Evolutionary conservation across 1,284 basidiomycete genomes (phyloP).

Genomic region (Ganoderma sinense): DNA sequence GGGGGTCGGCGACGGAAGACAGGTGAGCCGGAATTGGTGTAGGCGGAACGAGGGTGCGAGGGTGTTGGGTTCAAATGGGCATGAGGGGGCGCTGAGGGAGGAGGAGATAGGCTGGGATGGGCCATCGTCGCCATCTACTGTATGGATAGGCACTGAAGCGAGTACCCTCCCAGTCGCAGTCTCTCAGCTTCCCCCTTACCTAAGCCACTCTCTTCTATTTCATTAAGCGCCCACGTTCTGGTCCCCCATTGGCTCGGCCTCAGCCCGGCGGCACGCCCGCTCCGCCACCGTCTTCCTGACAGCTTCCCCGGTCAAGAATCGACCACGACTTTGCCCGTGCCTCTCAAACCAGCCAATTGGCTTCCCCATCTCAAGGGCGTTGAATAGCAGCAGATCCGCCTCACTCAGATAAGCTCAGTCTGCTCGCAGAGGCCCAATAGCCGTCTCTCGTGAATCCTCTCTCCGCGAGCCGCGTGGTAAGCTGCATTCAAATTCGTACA

Average conservation of each 20-base stretch:
- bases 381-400: not conserved
- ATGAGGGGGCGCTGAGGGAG: conserved; percentile 21
- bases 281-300: not conserved
- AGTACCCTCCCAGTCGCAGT: conserved; percentile 39
- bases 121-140: conserved; percentile 34
- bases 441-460: not conserved
- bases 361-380: not conserved
- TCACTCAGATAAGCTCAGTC: not conserved
- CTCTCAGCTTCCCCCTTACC: conserved; percentile 27
- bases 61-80: conserved; percentile 13
- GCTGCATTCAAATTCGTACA: not conserved
- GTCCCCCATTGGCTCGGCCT: conserved; percentile 21
- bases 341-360: not conserved
- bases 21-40: conserved; percentile 3
- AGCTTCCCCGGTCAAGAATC: not conserved
- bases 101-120: conserved; percentile 30
- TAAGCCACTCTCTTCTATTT: conserved; percentile 14
- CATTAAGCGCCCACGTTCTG: conserved; percentile 15
- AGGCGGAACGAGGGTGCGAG: conserved; percentile 21
- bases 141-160: conserved; percentile 30
- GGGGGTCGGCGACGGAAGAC: not conserved
- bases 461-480: not conserved
- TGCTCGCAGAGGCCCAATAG: not conserved
- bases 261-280: not conserved
- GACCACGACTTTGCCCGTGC: not conserved